Conservation (phyloP, 1,284 basidiomycete species). For the Peniophora sp. region DNA sequence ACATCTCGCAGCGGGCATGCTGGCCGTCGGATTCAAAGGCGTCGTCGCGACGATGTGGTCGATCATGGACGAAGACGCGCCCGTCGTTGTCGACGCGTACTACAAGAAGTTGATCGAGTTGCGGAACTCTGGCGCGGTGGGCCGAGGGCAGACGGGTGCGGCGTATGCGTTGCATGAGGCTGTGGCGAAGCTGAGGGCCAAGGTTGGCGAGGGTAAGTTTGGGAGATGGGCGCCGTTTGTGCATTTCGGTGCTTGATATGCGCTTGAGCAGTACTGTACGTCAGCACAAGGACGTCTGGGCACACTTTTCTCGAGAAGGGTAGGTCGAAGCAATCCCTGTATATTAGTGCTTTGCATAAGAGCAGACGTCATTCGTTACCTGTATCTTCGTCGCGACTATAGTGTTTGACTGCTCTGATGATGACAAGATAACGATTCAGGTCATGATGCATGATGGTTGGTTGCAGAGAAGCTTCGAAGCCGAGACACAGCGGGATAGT, state of each 20-base stretch:
- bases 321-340: too few species aligned
- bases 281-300: too few species aligned
- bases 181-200: neutral
- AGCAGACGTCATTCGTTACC: too few species aligned
- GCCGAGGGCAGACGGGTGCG: neutral
- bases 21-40: conserved; percentile 15
- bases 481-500: too few species aligned
- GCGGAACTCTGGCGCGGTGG: neutral
- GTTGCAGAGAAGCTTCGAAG: too few species aligned
- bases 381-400: too few species aligned
- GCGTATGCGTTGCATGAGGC: conserved; percentile 5
- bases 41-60: conserved; percentile 20
- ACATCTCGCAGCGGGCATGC: conserved; percentile 18
- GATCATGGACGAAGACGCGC: conserved; percentile 9
- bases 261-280: too few species aligned
- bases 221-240: conserved; percentile 1
- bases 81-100: conserved; percentile 8
- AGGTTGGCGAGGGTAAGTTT: neutral
- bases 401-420: too few species aligned
- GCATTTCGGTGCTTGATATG: neutral
- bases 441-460: too few species aligned
- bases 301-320: too few species aligned
- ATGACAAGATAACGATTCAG: too few species aligned
- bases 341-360: too few species aligned
- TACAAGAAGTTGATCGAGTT: neutral